Percentiles rank a stretch among this genome's conserved stretches.
Evolutionary conservation across 1,139 yeast species (phyloP).

Genomic region (Hansenula anomala): DNA sequence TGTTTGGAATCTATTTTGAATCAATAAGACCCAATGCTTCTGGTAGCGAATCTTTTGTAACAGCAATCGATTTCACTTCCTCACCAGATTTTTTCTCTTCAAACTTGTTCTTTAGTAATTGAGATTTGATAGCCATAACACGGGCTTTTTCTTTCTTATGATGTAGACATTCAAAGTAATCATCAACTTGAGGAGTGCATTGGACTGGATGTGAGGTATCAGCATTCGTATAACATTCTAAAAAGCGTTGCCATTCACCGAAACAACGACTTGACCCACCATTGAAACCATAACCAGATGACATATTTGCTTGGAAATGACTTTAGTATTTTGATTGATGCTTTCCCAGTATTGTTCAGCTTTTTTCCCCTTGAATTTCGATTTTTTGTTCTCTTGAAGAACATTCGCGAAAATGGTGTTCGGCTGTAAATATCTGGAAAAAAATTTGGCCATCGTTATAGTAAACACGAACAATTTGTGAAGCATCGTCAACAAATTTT

Average conservation of each 20-base stretch:
- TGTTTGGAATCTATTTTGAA: too few relatives aligned
- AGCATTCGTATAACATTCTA: conserved; percentile 40
- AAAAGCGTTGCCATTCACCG: conserved; percentile 37
- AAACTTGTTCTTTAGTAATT: conserved; percentile 20
- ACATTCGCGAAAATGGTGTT: background rate
- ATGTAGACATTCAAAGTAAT: conserved; percentile 45
- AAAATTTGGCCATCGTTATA: background rate
- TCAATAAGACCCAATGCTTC: background rate
- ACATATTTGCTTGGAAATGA: conserved; percentile 24
- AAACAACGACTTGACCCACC: conserved; percentile 47
- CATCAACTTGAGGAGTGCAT: conserved; percentile 38
- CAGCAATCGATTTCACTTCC: conserved; percentile 9
- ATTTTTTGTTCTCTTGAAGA: background rate
- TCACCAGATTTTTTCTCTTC: conserved; percentile 7
- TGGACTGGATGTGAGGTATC: conserved; percentile 28
- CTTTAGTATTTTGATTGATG: too few relatives aligned
- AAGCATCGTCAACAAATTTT: too few relatives aligned
- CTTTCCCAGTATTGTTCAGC: too few relatives aligned
- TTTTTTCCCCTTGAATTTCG: background rate
- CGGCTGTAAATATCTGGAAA: background rate
- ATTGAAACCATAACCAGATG: conserved; percentile 34
- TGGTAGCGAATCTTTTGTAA: conserved; percentile 4
- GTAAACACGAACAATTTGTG: too few relatives aligned
- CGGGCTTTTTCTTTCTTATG: conserved; percentile 36
- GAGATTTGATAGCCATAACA: conserved; percentile 19